These are phyloP conservation scores for Metschnikowia picachoensis DNA, from an alignment of 805 yeast species.

Conservation along the genomic window DNA sequence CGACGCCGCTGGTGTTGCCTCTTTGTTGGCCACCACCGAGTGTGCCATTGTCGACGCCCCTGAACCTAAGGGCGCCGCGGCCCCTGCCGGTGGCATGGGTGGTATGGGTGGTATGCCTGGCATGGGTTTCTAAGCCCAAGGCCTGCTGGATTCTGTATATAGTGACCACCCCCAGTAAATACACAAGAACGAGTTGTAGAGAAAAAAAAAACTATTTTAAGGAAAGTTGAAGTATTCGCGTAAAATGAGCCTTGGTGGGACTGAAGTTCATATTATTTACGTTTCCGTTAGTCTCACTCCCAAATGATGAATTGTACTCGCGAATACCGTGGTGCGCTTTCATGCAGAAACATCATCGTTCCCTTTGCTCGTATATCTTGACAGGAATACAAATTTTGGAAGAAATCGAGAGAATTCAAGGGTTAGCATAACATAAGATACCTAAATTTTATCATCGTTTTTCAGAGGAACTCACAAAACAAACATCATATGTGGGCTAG, in stretches of 20 bases:
- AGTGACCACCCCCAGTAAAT: slow-evolving; percentile 1
- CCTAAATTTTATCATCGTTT: too few species aligned
- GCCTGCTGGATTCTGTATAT: slow-evolving; percentile 8
- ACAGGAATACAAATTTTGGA: too few species aligned
- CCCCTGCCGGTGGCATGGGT: slow-evolving; percentile 50
- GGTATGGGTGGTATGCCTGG: slow-evolving; percentile 26
- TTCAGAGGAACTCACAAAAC: too few species aligned
- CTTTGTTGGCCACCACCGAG: slow-evolving; percentile 95
- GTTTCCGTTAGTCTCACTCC: too few species aligned
- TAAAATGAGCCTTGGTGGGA: background rate
- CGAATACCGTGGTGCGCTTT: too few species aligned
- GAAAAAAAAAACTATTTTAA: background rate
- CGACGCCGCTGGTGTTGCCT: slow-evolving; percentile 97
- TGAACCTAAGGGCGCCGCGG: slow-evolving; percentile 57
- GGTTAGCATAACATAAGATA: too few species aligned
- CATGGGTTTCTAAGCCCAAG: slow-evolving; percentile 28
- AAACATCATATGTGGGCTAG: too few species aligned
- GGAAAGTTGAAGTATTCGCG: background rate
- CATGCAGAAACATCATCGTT: too few species aligned
- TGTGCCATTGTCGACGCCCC: slow-evolving; percentile 97
- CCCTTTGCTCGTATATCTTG: too few species aligned
- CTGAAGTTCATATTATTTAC: too few species aligned
- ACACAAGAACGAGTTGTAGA: background rate
- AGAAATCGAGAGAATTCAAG: too few species aligned
- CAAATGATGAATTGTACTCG: too few species aligned